Evolutionary conservation across 2,329 filamentous ascomycete species (phyloP).

Genomic region (Pseudocercospora ulei): DNA sequence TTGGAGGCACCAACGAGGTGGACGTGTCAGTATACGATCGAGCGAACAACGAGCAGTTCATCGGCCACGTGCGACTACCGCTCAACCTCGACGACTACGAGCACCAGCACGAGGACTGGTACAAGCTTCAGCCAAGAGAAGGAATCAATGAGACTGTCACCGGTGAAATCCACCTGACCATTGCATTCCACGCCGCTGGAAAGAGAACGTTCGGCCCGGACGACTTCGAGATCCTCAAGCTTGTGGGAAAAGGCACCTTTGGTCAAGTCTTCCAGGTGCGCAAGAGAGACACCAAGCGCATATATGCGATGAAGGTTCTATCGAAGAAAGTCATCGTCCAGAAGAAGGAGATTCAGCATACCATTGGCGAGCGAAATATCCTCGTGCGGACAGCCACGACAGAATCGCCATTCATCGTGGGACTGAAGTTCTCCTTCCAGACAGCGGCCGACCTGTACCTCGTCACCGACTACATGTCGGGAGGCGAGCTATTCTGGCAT

Average conservation of each 20-base stretch:
- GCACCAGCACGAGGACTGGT: constrained; percentile 73
- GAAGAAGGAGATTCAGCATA: constrained; percentile 98
- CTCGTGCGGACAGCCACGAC: constrained; percentile 90
- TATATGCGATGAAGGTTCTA: constrained; percentile 98
- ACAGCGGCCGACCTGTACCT: constrained; percentile 92
- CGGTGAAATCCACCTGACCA: constrained; percentile 80
- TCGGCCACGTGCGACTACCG: constrained; percentile 79
- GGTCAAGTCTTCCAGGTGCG: constrained; percentile 97
- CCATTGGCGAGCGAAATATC: constrained; percentile 92
- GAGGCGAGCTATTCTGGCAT: constrained; percentile 97
- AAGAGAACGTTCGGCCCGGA: constrained; percentile 88
- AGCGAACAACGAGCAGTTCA: constrained; percentile 72
- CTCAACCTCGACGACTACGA: constrained; percentile 60
- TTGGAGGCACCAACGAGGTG: constrained; percentile 79
- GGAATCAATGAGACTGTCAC: constrained; percentile 64
- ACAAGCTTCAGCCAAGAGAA: constrained; percentile 66
- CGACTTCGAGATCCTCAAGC: constrained; percentile 89
- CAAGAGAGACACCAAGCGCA: constrained; percentile 90
- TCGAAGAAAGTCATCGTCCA: constrained; percentile 99
- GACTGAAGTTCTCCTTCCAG: constrained; percentile 97
- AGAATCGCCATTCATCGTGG: constrained; percentile 94
- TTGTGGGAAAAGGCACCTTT: constrained; percentile 97
- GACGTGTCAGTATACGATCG: constrained; percentile 92
- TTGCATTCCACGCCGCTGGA: constrained; percentile 75
- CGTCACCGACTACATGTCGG: constrained; percentile 99